Evolutionary conservation across 306 rosid species (phyloP).

Genomic region (Fragaria iinumae): DNA sequence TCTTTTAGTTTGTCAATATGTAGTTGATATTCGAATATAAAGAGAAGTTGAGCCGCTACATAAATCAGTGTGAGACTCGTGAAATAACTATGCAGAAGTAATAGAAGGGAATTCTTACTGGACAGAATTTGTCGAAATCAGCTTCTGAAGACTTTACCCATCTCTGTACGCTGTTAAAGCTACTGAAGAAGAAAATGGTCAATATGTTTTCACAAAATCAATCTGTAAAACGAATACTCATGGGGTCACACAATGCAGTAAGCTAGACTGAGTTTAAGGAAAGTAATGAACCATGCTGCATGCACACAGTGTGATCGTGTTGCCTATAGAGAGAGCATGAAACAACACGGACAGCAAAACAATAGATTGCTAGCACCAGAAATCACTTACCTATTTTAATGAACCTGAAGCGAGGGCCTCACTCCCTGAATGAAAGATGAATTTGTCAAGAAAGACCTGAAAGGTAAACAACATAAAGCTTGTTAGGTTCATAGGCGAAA

Average conservation of each 20-base stretch:
- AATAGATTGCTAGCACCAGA: neutral
- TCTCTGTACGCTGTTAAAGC: slow-evolving; percentile 16
- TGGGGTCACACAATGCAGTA: neutral
- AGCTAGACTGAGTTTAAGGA: neutral
- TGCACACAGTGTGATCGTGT: neutral
- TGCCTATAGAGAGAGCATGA: slow-evolving; percentile 2
- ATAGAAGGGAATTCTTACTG: slow-evolving; percentile 22
- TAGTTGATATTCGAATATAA: neutral
- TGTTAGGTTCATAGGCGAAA: neutral
- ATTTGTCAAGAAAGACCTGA: slow-evolving; percentile 19
- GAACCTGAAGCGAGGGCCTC: slow-evolving; percentile 19
- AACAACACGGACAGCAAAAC: neutral
- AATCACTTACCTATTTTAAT: slow-evolving; percentile 10
- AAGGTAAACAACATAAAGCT: slow-evolving; percentile 6
- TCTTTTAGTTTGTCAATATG: neutral
- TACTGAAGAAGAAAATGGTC: neutral
- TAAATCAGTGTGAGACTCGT: neutral
- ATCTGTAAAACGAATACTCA: neutral
- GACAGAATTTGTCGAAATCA: slow-evolving; percentile 4
- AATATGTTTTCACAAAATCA: neutral
- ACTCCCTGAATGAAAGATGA: slow-evolving; percentile 2
- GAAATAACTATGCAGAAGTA: neutral
- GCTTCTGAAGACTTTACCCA: slow-evolving; percentile 8
- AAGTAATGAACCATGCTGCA: neutral
- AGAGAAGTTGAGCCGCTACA: neutral